Base-by-base conservation (phyloP, 176 grass and related monocot genomes). In the Phoenix dactylifera region DNA sequence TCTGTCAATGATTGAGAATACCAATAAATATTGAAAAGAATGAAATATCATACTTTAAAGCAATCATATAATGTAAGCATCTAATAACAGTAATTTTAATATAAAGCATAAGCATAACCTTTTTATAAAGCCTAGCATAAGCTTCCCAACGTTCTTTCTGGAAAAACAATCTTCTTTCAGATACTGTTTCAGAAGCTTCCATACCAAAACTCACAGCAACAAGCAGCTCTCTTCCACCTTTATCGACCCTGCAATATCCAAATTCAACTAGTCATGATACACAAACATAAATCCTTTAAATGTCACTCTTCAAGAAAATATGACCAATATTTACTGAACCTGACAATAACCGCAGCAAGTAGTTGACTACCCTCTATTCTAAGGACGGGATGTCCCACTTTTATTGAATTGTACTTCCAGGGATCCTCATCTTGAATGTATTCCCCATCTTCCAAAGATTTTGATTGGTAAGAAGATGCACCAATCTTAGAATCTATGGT, bases 151-250 rank as follows among this genome's bases (percentile, higher is more conserved):
- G 78, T 49, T 88, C 85, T 51, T 80, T 78, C 80, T 88, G 87
- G 72, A 87, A 91, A 70, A 72, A 97, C 72, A 78, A 88, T 69
- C 92, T 85, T 77, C 76, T 74, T 54, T 85, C 87, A 52, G 78
- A 87, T 57, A 97, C 81, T 72, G 84, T 81, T 82, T 97, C 92
- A 74, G 83, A 91, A 76, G 87, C 87, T 90, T 97, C 92, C 57
- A 97, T 80, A 56, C 75, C 74, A 76, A 87, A 97, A 70, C 92
- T 90, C 48, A 91, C 92, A 77, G 87, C 87, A 71, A 91, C 87
- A 74, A 97, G 79, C 66, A 97, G 76, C 76, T 97, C 84, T 85
- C 78, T 97, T 22, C 84, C 87, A 61, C 76, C 83, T 65, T 91
- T 85, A 50, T 91, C 84, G 61, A 97, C 77, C 24, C 92, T 97